A percentile compares a stretch with the other conserved stretches of the same genome.
These are phyloP conservation scores for Parmales sp. DNA, from an alignment of 108 stramenopile species.

Conservation along the genomic window DNA sequence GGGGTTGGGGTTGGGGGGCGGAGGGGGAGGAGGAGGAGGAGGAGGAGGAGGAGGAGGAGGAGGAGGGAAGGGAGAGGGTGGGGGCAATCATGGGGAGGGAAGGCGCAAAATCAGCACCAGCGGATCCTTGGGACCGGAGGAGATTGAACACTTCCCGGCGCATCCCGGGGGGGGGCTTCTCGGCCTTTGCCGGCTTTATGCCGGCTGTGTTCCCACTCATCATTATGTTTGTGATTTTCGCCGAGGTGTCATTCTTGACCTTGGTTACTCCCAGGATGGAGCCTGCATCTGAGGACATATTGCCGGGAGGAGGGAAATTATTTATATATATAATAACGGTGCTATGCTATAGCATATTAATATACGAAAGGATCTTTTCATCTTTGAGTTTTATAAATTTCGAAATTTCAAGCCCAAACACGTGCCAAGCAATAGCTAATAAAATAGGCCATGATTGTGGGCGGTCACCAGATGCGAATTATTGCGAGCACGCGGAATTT, in stretches of 20 bases:
- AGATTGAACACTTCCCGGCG: slow-evolving; percentile 5
- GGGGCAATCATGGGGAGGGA: background rate
- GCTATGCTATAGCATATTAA: too few relatives aligned
- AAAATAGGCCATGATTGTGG: too few relatives aligned
- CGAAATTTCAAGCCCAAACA: too few relatives aligned
- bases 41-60: background rate
- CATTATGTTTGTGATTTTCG: background rate
- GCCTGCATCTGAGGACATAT: too few relatives aligned
- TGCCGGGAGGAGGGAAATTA: too few relatives aligned
- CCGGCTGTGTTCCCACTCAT: background rate
- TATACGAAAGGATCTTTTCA: too few relatives aligned
- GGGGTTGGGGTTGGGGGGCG: background rate
- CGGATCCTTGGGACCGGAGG: background rate
- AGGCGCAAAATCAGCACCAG: background rate
- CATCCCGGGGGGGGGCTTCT: background rate
- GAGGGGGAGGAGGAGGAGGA: background rate
- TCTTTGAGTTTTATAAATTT: too few relatives aligned
- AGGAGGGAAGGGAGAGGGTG: background rate
- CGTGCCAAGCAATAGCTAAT: too few relatives aligned
- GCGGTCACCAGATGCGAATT: too few relatives aligned
- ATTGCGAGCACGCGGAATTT: too few relatives aligned
- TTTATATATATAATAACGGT: too few relatives aligned
- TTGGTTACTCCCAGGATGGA: too few relatives aligned
- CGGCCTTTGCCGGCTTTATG: background rate
- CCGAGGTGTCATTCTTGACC: background rate